Evolutionary conservation across 495 filamentous ascomycete genomes (phyloP), one percentile per base, ranked within the genome.

Genomic region (Pseudoneurospora amorphoporcata): DNA sequence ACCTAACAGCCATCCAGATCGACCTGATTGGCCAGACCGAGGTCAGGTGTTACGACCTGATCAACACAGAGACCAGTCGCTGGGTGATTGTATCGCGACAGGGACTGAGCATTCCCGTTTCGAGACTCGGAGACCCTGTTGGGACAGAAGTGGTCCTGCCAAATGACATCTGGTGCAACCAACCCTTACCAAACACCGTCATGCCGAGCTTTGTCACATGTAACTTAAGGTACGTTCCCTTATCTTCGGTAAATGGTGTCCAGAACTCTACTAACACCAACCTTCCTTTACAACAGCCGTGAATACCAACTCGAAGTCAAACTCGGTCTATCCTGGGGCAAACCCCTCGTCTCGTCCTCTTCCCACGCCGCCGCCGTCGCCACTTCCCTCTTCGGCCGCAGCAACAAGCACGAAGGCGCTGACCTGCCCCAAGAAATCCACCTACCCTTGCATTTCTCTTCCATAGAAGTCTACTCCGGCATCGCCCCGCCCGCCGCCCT

Each of bases 131-230:
- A 35, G 91, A 92, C 78, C 78, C 88, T 4, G 82, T 87, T 2
- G 88, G 88, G 19, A 86, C 86, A n/a, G 92, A 95, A 74, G 84
- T 89, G 70, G 83, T 86, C 45, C 79, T 97, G 14, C 90, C 94
- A 72, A 76, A 86, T 8, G 81, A 76, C 0, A 75, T 94, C 40
- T 99, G 95, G 95, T 85, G 86, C 69, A 81, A 82, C 35, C 79
- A 87, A 19, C 84, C 88, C 4, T 81, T 98, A 17, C 95, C 95
- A 4, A 94, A 92, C 77, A 94, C 90, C 1, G 87, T 98, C 39
- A 90, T 93, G 29, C 95, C 95, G 0, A 88, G 88, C 5, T 99
- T 99, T 77, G 83, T 88, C 65, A 94, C 94, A 23, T 99, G 95
- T 78, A 98, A 98, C 79, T 88, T 99, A 69, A 84, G 85, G 69